Percentiles rank a stretch among this genome's conserved stretches.
Conservation (phyloP, 371 early-diverging fungal species). For the Mortierella polycephala region DNA sequence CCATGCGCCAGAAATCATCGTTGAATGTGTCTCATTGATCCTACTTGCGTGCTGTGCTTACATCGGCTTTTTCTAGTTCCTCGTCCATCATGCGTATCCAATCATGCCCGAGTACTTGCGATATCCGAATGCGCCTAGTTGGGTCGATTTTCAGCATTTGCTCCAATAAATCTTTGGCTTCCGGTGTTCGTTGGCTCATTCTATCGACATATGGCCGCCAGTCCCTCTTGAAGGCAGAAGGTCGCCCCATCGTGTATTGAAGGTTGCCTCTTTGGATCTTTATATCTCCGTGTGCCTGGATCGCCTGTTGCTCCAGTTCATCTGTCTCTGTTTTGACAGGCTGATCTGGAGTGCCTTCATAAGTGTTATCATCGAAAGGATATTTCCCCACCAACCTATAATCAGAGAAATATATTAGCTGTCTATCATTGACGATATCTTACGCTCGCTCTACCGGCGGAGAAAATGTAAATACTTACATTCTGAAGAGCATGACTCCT, state of each 20-base stretch:
- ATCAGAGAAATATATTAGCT: background rate
- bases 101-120: conserved; percentile 5
- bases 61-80: conserved; percentile 28
- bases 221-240: background rate
- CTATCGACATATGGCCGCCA: conserved; percentile 15
- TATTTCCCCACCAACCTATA: background rate
- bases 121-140: conserved; percentile 14
- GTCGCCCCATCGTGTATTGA: background rate
- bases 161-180: conserved; percentile 20
- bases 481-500: conserved; percentile 38
- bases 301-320: background rate
- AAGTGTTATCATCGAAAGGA: background rate
- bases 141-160: conserved; percentile 23
- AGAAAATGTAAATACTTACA: conserved; percentile 23
- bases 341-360: background rate
- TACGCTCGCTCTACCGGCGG: no score
- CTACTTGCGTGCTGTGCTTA: conserved; percentile 1
- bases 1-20: no score
- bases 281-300: background rate
- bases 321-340: background rate
- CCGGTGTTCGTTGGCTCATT: conserved; percentile 7
- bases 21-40: background rate
- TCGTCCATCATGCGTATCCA: conserved; percentile 38
- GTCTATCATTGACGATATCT: background rate
- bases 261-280: background rate